Evolutionary conservation across 768 basidiomycete genomes (phyloP), one percentile per base, ranked within the genome.

Genomic region (Podaxis mareebaensis): DNA sequence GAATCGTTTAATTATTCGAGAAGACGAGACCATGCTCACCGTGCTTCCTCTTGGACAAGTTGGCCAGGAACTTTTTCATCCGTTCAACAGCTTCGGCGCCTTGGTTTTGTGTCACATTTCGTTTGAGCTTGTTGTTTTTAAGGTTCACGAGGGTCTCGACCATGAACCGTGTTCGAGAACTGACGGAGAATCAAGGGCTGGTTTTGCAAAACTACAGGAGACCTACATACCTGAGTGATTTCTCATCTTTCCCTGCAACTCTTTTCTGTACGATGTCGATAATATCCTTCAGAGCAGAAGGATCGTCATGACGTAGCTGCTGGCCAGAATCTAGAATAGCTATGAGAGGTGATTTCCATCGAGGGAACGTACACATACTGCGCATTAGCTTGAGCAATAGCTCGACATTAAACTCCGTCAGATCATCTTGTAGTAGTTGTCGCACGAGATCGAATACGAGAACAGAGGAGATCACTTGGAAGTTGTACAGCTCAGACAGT

Each of bases 151-250:
- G 80, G 0, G 93, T 96, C 76, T 99, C 97, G 63, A 97, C 78
- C 96, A 99, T 97, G 77, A 98, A 99, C 17, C 87, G 86, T 11
- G 93, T 91, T 48, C 97, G 90, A 4, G 95, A 95, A 73, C 93
- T 97, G 17, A 53, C 5, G 38, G 38, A 11, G 36, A 24, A 59
- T 24, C 55, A 5, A 39, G 33, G 20, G 12, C 22, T 36, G 8
- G 28, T 8, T 20, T 26, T 17, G 8, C 15, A 12, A n/a, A 48
- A 12, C 30, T 20, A 17, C 4, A 24, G 20, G 28, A 22, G 12
- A 46, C n/a, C 10, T 15, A 60, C 70, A 6, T 67, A 90, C 90
- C 84, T 90, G 64, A 88, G 64, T 28, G 73, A 15, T 17, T 44
- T 70, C 5, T 76, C 76, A 4, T 83, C 81, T 51, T 84, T 78